Conservation (phyloP, 2,329 filamentous ascomycete species). For the Fusarium subtropicale region DNA sequence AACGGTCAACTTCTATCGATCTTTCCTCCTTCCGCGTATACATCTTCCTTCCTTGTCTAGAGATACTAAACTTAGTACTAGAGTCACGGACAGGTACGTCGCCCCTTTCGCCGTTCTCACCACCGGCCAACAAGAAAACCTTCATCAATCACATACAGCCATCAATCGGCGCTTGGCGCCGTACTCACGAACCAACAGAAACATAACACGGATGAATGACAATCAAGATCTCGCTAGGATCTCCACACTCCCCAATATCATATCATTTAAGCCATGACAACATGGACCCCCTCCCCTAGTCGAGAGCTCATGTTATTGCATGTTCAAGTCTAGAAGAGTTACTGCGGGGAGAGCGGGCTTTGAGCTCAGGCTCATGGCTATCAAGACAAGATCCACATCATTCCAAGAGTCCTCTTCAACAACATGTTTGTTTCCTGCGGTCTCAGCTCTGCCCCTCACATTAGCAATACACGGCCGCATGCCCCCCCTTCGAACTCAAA, state of each 20-base stretch:
- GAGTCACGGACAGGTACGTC: not conserved
- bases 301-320: not conserved
- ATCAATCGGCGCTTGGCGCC: not conserved
- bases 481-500: not conserved
- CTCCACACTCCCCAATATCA: conserved; percentile 14
- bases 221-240: conserved; percentile 10
- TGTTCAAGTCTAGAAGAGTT: conserved; percentile 9
- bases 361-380: not conserved
- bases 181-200: conserved; percentile 16
- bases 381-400: conserved; percentile 16
- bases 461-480: conserved; percentile 6
- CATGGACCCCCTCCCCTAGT: not conserved
- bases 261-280: conserved; percentile 2
- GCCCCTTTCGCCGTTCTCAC: not conserved
- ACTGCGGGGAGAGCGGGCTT: conserved; percentile 1
- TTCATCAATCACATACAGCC: not conserved
- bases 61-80: not conserved
- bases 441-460: conserved; percentile 13
- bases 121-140: not conserved
- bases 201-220: not conserved
- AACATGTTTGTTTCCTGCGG: conserved; percentile 21
- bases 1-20: not conserved
- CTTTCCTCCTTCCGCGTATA: not conserved
- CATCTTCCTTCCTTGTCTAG: not conserved
- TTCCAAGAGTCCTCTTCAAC: conserved; percentile 15